Percentiles rank a stretch among this genome's conserved stretches.
Evolutionary conservation across 768 basidiomycete species (phyloP).

Genomic region (Collybia sordida): DNA sequence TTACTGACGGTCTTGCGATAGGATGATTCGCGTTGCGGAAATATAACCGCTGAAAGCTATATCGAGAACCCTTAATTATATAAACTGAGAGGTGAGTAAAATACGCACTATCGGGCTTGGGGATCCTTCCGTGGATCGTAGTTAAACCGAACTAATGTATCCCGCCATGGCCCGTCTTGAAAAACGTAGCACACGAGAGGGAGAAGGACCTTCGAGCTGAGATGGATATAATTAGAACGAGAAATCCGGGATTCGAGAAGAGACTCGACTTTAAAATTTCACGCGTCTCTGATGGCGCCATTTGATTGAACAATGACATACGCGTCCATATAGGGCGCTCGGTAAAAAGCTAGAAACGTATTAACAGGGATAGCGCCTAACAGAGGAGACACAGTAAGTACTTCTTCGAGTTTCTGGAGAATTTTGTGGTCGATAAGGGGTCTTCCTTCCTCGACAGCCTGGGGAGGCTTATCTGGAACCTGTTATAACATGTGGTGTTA

Average conservation of each 20-base stretch:
- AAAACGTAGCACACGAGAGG: slow-evolving; percentile 87
- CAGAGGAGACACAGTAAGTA: slow-evolving; percentile 19
- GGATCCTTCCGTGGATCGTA: slow-evolving; percentile 86
- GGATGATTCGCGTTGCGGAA: slow-evolving; percentile 88
- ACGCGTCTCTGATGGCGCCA: slow-evolving; percentile 62
- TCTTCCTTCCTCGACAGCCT: slow-evolving; percentile 59
- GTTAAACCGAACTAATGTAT: slow-evolving; percentile 80
- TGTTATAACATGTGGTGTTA: slow-evolving; percentile 17
- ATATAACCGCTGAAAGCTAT: slow-evolving; percentile 88
- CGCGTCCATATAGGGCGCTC: slow-evolving; percentile 89
- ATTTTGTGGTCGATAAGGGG: slow-evolving; percentile 54
- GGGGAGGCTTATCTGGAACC: slow-evolving; percentile 68
- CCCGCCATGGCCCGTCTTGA: slow-evolving; percentile 92
- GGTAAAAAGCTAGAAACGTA: slow-evolving; percentile 57
- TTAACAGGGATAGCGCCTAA: background rate
- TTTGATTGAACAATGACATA: slow-evolving; percentile 81
- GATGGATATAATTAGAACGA: slow-evolving; percentile 5
- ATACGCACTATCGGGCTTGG: slow-evolving; percentile 71
- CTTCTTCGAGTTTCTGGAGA: slow-evolving; percentile 54
- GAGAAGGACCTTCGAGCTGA: slow-evolving; percentile 78
- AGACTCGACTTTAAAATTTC: slow-evolving; percentile 75
- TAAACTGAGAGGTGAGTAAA: background rate
- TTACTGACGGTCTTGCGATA: slow-evolving; percentile 75
- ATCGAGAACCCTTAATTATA: slow-evolving; percentile 1
- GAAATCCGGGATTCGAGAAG: background rate